Evolutionary conservation across 805 yeast species (phyloP).

Genomic region (Zygoascus ofunaensis): DNA sequence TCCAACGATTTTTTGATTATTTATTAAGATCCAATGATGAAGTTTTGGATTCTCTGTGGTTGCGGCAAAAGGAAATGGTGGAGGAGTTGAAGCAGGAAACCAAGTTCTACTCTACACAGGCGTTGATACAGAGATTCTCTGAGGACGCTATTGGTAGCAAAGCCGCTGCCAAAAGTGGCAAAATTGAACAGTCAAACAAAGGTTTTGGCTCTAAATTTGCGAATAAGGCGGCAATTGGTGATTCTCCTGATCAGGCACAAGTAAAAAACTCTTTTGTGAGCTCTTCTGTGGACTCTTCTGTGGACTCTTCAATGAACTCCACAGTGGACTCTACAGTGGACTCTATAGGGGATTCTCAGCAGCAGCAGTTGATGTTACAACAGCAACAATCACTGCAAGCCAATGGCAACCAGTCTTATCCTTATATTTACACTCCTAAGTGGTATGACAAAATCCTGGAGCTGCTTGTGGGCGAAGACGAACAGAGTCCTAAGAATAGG

Average conservation of each 20-base stretch:
- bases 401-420: background rate
- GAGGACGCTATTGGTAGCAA: too few relatives aligned
- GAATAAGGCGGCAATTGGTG: too few relatives aligned
- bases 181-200: slow-evolving; percentile 17
- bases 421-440: slow-evolving; percentile 20
- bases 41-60: slow-evolving; percentile 30
- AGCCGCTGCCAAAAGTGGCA: slow-evolving; percentile 32
- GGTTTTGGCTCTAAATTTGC: background rate
- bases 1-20: slow-evolving; percentile 17
- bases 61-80: slow-evolving; percentile 44
- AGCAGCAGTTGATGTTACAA: slow-evolving; percentile 25
- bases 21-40: slow-evolving; percentile 20
- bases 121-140: slow-evolving; percentile 62
- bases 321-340: too few relatives aligned
- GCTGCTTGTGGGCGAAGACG: slow-evolving; percentile 52
- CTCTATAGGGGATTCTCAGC: background rate
- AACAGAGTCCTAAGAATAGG: slow-evolving; percentile 47
- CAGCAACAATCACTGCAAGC: background rate
- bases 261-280: background rate
- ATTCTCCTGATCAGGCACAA: background rate
- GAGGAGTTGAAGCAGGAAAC: slow-evolving; percentile 64
- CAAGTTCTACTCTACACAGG: slow-evolving; percentile 65
- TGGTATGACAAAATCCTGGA: slow-evolving; percentile 39
- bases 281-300: background rate
- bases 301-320: too few relatives aligned